These are phyloP conservation scores for Kurtzmaniella cleridarum DNA, from an alignment of 805 yeast species.

Conservation along the genomic window DNA sequence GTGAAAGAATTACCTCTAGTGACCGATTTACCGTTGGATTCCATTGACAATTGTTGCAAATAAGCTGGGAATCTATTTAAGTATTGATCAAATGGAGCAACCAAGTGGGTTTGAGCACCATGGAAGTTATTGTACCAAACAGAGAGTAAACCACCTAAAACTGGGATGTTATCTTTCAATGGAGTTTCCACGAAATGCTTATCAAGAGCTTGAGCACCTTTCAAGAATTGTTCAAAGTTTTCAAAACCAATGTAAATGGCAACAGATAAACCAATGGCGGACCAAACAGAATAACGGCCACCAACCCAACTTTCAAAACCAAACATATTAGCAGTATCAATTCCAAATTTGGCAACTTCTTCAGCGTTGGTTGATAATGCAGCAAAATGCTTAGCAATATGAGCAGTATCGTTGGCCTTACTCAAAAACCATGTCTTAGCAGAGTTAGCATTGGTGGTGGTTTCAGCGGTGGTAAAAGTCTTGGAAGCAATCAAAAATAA, in stretches of 20 bases:
- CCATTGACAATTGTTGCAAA: slow-evolving; percentile 98
- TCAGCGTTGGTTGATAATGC: slow-evolving; percentile 91
- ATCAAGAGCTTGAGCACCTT: slow-evolving; percentile 98
- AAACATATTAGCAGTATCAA: slow-evolving; percentile 96
- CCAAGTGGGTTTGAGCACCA: slow-evolving; percentile 97
- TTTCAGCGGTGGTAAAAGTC: slow-evolving; percentile 99
- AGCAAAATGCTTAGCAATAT: slow-evolving; percentile 95
- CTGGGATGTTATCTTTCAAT: slow-evolving; percentile 86
- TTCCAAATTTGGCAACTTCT: slow-evolving; percentile 93
- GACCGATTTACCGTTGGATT: slow-evolving; percentile 97
- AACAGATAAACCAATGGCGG: slow-evolving; percentile 94
- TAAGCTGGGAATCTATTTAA: slow-evolving; percentile 99
- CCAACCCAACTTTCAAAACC: slow-evolving; percentile 99
- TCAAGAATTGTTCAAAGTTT: slow-evolving; percentile 84
- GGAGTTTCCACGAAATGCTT: slow-evolving; percentile 82
- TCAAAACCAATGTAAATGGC: slow-evolving; percentile 94
- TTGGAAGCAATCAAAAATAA: slow-evolving; percentile 90
- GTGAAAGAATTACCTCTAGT: slow-evolving; percentile 89
- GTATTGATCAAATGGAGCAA: slow-evolving; percentile 98
- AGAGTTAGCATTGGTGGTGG: slow-evolving; percentile 90
- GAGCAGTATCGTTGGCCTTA: slow-evolving; percentile 56
- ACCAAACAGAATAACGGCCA: slow-evolving; percentile 99
- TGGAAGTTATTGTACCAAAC: slow-evolving; percentile 99
- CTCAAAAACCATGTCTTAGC: slow-evolving; percentile 93
- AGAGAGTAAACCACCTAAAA: slow-evolving; percentile 85